These are phyloP conservation scores for Ajuga chamaepitys DNA, from an alignment of 257 asterid genomes.

Conservation along the genomic window DNA sequence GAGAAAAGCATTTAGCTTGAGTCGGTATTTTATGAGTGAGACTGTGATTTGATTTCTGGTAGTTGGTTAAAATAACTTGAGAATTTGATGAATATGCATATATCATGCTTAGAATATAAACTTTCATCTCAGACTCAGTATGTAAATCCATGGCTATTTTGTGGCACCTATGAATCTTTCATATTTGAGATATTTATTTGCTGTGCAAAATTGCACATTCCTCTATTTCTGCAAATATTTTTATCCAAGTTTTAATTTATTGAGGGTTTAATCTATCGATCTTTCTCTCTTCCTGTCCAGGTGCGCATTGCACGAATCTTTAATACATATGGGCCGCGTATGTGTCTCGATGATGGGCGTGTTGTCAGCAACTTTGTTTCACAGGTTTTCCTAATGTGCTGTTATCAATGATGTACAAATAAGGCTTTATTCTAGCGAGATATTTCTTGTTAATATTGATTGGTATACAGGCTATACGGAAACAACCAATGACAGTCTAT, in stretches of 20 bases:
- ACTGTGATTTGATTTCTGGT: neutral
- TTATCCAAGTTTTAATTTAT: neutral
- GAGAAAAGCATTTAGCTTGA: neutral
- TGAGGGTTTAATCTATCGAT: neutral
- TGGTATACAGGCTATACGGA: slow-evolving; percentile 54
- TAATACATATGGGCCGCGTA: slow-evolving; percentile 86
- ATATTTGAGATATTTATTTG: neutral
- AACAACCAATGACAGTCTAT: slow-evolving; percentile 74
- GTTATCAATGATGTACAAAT: slow-evolving; percentile 40
- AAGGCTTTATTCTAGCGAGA: neutral
- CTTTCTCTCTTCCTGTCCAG: slow-evolving; percentile 14
- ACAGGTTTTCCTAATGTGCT: slow-evolving; percentile 42
- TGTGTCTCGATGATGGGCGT: slow-evolving; percentile 93
- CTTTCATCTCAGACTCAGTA: neutral
- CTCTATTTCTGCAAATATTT: neutral
- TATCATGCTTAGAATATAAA: neutral
- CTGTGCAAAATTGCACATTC: neutral
- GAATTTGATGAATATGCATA: neutral
- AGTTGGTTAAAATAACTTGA: neutral
- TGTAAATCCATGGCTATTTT: neutral
- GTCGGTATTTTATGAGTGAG: neutral
- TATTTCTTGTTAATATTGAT: neutral
- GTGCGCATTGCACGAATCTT: slow-evolving; percentile 89
- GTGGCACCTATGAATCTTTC: no score
- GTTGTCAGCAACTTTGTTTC: slow-evolving; percentile 92